Conservation (phyloP, 129 eudicot genomes). For the Ambrosia trifida region DNA sequence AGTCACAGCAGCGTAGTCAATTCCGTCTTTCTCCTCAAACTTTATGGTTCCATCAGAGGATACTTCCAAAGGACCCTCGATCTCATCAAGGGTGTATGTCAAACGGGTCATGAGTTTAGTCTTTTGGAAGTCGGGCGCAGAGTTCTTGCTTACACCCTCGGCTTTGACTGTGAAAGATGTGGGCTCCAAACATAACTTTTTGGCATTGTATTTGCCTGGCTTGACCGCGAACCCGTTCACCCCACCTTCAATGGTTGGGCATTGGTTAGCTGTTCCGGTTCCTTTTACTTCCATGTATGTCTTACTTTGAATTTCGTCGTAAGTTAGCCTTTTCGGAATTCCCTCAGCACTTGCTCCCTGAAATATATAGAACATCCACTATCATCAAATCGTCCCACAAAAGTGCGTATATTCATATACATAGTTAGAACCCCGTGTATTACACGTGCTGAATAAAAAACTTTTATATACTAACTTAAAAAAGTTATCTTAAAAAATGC, state of each 20-base stretch:
- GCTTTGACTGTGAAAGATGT: constrained; percentile 92
- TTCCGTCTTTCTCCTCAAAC: constrained; percentile 93
- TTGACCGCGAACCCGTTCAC: constrained; percentile 59
- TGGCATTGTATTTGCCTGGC: constrained; percentile 81
- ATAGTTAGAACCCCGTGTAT: too few relatives aligned
- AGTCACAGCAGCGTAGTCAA: constrained; percentile 92
- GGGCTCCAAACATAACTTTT: constrained; percentile 89
- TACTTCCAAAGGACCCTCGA: constrained; percentile 89
- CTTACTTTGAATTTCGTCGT: constrained; percentile 87
- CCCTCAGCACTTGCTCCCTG: constrained; percentile 94
- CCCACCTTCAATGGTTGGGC: constrained; percentile 91
- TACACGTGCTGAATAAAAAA: too few relatives aligned
- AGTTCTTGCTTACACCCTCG: constrained; percentile 71
- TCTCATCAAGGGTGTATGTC: constrained; percentile 93
- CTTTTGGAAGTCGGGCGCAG: constrained; percentile 84
- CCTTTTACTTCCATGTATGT: constrained; percentile 91
- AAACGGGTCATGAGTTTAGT: constrained; percentile 96
- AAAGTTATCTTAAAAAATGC: too few relatives aligned
- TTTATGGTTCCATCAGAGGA: constrained; percentile 68
- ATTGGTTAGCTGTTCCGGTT: constrained; percentile 93
- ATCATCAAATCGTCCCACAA: neutral
- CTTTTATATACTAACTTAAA: too few relatives aligned
- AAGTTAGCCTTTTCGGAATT: constrained; percentile 75
- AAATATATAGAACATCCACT: constrained; percentile 2
- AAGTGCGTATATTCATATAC: neutral